phyloP scores from a whole-genome alignment of 176 grass and related monocot genomes.

The Phoenix dactylifera region DNA sequence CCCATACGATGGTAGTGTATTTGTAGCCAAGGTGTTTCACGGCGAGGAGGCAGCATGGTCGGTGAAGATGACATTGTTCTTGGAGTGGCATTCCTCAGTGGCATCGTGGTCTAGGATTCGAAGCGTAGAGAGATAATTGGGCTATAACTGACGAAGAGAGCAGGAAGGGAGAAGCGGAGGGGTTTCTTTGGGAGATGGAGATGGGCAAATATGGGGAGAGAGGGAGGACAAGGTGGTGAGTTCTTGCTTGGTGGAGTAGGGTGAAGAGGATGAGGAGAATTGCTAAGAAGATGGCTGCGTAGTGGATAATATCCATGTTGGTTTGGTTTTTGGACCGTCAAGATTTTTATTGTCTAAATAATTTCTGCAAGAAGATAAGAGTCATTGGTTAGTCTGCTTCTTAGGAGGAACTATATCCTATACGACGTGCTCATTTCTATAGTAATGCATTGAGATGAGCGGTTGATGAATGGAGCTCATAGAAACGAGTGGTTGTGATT shows the following conservation, averaged over 20 bases:
- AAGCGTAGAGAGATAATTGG: constrained; percentile 41
- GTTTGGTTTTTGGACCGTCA: too few relatives aligned
- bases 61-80: constrained; percentile 39
- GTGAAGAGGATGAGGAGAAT: too few relatives aligned
- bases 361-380: too few relatives aligned
- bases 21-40: constrained; percentile 15
- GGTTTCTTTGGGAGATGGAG: constrained; percentile 49
- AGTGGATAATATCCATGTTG: too few relatives aligned
- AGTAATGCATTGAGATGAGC: too few relatives aligned
- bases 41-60: constrained; percentile 31
- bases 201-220: constrained; percentile 46
- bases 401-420: too few relatives aligned
- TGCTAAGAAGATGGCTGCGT: too few relatives aligned
- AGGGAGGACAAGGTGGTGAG: constrained; percentile 36
- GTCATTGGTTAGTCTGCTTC: too few relatives aligned
- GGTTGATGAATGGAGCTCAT: too few relatives aligned
- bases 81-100: constrained; percentile 51
- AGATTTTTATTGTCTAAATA: too few relatives aligned
- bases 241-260: not conserved
- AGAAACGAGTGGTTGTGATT: too few relatives aligned
- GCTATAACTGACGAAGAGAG: constrained; percentile 28
- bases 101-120: constrained; percentile 9
- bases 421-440: too few relatives aligned
- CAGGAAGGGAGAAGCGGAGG: constrained; percentile 29
- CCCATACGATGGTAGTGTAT: constrained; percentile 16